Base-by-base conservation (phyloP, 148 eudicot genomes). In the Diospyros kaki region DNA sequence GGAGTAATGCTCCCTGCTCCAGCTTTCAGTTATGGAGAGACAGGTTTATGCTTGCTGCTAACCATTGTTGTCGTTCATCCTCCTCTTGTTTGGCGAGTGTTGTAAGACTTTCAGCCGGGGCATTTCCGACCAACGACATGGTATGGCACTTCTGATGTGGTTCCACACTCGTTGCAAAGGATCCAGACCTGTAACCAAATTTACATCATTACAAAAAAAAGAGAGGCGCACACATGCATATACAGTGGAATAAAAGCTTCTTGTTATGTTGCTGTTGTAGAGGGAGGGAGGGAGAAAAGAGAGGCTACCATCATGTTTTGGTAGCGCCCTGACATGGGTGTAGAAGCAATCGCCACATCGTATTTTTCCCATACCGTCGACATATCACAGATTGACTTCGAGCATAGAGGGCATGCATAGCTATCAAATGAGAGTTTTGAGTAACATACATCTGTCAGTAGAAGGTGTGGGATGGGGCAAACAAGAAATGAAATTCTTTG, bases 341-440 rank as follows among this genome's bases (percentile, higher is more conserved):
- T 94, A 15, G 91, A 88, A 5, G 97, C 97, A 56, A 94, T 85
- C 84, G 92, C 96, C 81, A 84, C 61, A 79, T 94, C 94, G 70
- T 80, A 84, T 82, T 79, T 85, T 84, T 92, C 98, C 94, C 96
- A 94, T 10, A 89, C 96, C 77, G 85, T 90, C 2, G 97, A 94
- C 97, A 92, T 92, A 75, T 94, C 94, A 73, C 97, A 90, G 3
- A 94, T 92, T 5, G 98, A 92, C 83, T 94, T 94, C 64, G 89
- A 92, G 85, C 98, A 94, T 51, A 90, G 86, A 9, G 98, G 98
- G 77, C 97, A 94, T 46, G 91, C 93, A 84, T 90, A 92, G 73
- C 97, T 94, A 84, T 64, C 41, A 42, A 76, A 66, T 38, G 41
- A 77, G n/a, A 6, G 28, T 28, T 28, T 28, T 28, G 28, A 28